These are phyloP conservation scores for Gossypium herbaceum DNA, from an alignment of 345 rosid species.

Conservation along the genomic window DNA sequence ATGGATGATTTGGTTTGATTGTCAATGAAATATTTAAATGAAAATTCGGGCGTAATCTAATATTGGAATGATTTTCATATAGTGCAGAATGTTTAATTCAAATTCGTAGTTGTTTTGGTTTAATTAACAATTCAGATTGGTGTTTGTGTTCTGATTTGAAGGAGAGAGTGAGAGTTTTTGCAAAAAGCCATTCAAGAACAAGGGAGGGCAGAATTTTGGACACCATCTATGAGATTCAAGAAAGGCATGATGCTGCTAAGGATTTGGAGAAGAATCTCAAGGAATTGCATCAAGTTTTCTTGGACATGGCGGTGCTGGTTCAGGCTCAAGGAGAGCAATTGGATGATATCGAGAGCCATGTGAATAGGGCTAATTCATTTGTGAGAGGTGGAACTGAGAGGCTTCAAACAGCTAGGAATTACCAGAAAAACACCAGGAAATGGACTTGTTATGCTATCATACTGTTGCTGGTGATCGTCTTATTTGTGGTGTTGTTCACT, in stretches of 20 bases:
- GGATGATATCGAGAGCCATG: conserved; percentile 83
- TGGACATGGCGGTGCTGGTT: conserved; percentile 89
- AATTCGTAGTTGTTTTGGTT: too few relatives aligned
- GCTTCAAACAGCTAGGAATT: conserved; percentile 57
- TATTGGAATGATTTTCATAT: too few relatives aligned
- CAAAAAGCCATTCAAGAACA: conserved; percentile 92
- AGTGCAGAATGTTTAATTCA: too few relatives aligned
- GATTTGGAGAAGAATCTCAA: conserved; percentile 71
- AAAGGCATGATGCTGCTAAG: conserved; percentile 84
- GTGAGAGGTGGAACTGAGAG: conserved; percentile 56
- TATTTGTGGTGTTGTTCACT: conserved; percentile 50
- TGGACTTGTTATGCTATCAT: conserved; percentile 77
- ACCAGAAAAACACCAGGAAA: conserved; percentile 78
- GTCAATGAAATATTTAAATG: too few relatives aligned
- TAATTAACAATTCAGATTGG: not conserved
- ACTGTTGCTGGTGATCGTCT: conserved; percentile 57
- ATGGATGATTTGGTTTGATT: not conserved
- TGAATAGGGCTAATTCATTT: conserved; percentile 65
- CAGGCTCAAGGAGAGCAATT: conserved; percentile 80
- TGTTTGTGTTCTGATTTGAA: conserved; percentile 23
- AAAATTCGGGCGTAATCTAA: too few relatives aligned
- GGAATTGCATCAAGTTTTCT: conserved; percentile 87
- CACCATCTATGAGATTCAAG: conserved; percentile 77
- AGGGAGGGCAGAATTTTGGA: conserved; percentile 77
- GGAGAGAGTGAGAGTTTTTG: conserved; percentile 84